These are phyloP conservation scores for Coemansia reversa DNA, from an alignment of 192 early-diverging fungal species.

Conservation along the genomic window DNA sequence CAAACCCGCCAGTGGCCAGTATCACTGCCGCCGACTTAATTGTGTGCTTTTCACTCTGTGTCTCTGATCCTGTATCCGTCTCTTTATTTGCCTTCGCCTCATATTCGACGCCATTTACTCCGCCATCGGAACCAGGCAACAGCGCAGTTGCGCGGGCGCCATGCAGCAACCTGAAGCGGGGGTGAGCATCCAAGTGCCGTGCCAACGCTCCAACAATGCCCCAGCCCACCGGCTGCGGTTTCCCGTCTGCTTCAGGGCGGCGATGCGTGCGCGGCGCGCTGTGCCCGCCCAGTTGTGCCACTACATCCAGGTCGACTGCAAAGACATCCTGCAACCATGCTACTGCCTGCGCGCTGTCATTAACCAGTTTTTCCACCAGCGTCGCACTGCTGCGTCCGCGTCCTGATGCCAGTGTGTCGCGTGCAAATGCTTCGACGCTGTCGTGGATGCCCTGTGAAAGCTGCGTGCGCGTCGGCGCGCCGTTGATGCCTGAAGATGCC, in stretches of 20 bases:
- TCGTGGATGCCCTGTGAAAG: conserved; percentile 67
- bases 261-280: conserved; percentile 93
- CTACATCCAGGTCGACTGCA: conserved; percentile 80
- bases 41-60: conserved; percentile 53
- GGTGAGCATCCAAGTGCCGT: conserved; percentile 74
- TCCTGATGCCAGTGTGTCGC: conserved; percentile 85
- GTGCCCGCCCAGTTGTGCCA: conserved; percentile 91
- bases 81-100: conserved; percentile 47
- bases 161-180: conserved; percentile 74
- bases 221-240: conserved; percentile 83
- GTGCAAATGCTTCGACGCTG: conserved; percentile 79
- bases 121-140: conserved; percentile 61
- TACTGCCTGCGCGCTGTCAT: conserved; percentile 82
- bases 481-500: conserved; percentile 97
- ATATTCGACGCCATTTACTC: conserved; percentile 83
- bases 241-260: conserved; percentile 55
- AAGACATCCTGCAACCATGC: conserved; percentile 94
- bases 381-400: conserved; percentile 76
- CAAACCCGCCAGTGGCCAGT: conserved; percentile 95
- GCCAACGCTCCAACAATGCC: conserved; percentile 92
- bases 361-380: conserved; percentile 82
- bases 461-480: conserved; percentile 86
- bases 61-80: conserved; percentile 73
- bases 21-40: conserved; percentile 67
- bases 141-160: conserved; percentile 80